Base-by-base conservation (phyloP, 176 grass and related monocot species). In the Elymus sibiricus region DNA sequence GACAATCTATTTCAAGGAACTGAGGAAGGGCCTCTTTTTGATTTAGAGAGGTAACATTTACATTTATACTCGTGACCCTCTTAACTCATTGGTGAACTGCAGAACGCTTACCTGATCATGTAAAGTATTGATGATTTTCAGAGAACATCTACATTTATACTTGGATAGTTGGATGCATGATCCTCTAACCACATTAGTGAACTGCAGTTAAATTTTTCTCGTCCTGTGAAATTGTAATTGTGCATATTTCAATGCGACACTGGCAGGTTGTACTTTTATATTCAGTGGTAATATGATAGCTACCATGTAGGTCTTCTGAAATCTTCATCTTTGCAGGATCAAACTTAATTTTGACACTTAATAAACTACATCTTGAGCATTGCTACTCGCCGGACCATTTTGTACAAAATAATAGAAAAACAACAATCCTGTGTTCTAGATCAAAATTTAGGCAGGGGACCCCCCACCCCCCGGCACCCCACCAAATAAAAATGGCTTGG, bases 1-100 rank as follows among this genome's bases (percentile, higher is more conserved):
- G 96, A 98, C 13, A 82, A 98, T 88, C 85, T 95, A 60, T 98
- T 98, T 90, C 92, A 95, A 85, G 96, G 93, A 82, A 95, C 93
- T 40, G 96, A 95, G 53, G 96, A 95, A 87, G 96, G 96, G 85
- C 78, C 90, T 43, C 92, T 92, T 86, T 98, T 98, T 89, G 93
- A 98, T 79, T 85, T 98, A 66, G 96, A 98, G 83, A 98, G 96
- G 96, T 93, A 92, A 82, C 43, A 14, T 25, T 74, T 47, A 1
- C 14, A 74, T 75, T 49, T 49, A 29, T 75, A 19, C 24, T 14
- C 31, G 32, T 6, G 10, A 24, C 65, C 35, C 39, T 34, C 4
- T 79, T 4, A 37, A 19, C 55, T 14, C 38, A 22, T 80, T 28
- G 27, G 15, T 64, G 9, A 43, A 64, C 15, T 29, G 43, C 46